Percentiles rank a stretch among this genome's conserved stretches.
Evolutionary conservation across 2,329 filamentous ascomycete genomes (phyloP).

Genomic region (Myriosclerotinia scirpicola): DNA sequence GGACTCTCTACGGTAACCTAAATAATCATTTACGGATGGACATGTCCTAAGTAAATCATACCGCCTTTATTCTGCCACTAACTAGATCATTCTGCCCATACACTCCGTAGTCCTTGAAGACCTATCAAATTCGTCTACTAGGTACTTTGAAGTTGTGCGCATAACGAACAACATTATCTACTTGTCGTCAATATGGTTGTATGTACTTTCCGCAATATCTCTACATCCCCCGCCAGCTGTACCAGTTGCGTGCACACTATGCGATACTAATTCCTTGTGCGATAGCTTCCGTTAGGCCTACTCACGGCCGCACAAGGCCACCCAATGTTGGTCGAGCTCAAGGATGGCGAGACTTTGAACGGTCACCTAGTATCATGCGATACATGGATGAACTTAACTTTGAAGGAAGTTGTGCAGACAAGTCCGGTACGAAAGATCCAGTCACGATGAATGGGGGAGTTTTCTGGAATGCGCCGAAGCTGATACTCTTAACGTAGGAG

Average conservation of each 20-base stretch:
- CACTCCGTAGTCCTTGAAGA: no score
- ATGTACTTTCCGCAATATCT: background rate
- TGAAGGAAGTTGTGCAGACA: constrained; percentile 97
- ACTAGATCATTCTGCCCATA: no score
- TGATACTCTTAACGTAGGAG: constrained; percentile 54
- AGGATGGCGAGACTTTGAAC: constrained; percentile 96
- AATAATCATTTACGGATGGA: no score
- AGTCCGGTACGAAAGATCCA: constrained; percentile 60
- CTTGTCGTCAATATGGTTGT: constrained; percentile 18
- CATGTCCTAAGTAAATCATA: no score
- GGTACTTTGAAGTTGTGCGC: constrained; percentile 5
- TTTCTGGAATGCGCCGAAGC: constrained; percentile 11
- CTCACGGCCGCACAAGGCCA: constrained; percentile 95
- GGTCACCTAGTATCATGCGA: constrained; percentile 95
- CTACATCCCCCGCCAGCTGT: background rate
- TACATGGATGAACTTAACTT: constrained; percentile 98
- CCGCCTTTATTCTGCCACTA: no score
- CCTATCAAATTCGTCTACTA: no score
- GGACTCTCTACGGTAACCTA: no score
- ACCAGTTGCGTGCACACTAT: background rate
- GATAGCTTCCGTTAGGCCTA: constrained; percentile 71
- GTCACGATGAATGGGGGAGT: background rate
- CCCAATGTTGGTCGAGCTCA: constrained; percentile 95
- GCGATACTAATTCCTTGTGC: background rate
- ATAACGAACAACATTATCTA: constrained; percentile 10